Evolutionary conservation across 257 asterid species (phyloP).

Genomic region (Capsicum baccatum): DNA sequence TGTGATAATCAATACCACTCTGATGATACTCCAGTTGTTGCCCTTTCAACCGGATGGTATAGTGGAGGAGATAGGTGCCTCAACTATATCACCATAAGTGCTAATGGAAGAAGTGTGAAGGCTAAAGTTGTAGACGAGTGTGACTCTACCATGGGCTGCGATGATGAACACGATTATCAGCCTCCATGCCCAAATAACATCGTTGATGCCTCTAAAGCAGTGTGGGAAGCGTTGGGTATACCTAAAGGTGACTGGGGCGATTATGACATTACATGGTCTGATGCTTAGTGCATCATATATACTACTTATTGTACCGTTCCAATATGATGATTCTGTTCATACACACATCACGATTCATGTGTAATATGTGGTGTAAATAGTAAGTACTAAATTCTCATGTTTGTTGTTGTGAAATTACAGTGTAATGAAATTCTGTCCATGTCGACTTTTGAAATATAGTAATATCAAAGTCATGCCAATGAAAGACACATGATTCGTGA

Average conservation of each 20-base stretch:
- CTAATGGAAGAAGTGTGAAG: constrained; percentile 43
- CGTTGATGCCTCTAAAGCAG: constrained; percentile 54
- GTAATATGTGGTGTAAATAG: neutral
- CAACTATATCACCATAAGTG: constrained; percentile 34
- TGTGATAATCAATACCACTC: constrained; percentile 51
- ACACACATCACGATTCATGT: neutral
- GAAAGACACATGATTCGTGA: neutral
- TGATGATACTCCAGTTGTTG: constrained; percentile 46
- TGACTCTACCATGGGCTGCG: constrained; percentile 58
- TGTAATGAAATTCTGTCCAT: neutral
- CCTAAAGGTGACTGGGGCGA: constrained; percentile 44
- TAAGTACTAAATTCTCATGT: neutral
- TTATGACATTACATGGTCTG: constrained; percentile 52
- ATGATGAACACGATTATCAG: constrained; percentile 50
- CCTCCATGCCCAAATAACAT: constrained; percentile 60
- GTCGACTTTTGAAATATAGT: neutral
- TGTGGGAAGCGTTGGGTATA: constrained; percentile 52
- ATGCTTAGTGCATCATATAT: constrained; percentile 33
- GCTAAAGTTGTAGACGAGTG: constrained; percentile 57
- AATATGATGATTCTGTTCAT: neutral
- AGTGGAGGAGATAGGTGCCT: constrained; percentile 43
- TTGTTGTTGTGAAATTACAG: neutral
- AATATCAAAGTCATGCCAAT: neutral
- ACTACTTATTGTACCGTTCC: neutral
- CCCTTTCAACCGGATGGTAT: constrained; percentile 56